A percentile compares a stretch with the other conserved stretches of the same genome.
Evolutionary conservation across 1,284 basidiomycete genomes (phyloP).

Genomic region (Wallemia ichthyophaga): DNA sequence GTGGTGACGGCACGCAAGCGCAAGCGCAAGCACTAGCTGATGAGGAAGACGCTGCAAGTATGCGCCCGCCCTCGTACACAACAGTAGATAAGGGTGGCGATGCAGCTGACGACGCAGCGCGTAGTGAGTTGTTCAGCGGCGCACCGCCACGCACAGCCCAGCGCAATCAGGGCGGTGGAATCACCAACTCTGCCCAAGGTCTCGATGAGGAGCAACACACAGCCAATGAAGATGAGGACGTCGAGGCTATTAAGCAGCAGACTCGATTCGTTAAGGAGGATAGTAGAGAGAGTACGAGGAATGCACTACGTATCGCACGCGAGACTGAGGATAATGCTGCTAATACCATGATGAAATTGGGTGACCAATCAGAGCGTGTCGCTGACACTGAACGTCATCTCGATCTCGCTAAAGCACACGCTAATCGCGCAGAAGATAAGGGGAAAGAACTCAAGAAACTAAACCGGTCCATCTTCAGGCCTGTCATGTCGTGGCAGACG

Average conservation of each 20-base stretch:
- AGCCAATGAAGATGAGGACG: conserved; percentile 76
- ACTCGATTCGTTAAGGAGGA: conserved; percentile 79
- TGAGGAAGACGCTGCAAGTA: background rate
- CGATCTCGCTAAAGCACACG: conserved; percentile 73
- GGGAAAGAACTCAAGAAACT: conserved; percentile 79
- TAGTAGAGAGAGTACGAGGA: conserved; percentile 60
- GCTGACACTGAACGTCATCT: conserved; percentile 89
- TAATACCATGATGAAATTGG: conserved; percentile 54
- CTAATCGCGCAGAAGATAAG: conserved; percentile 64
- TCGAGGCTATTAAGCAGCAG: conserved; percentile 86
- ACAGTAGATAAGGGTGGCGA: background rate
- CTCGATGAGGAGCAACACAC: conserved; percentile 14
- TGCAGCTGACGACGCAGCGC: background rate
- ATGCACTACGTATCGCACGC: conserved; percentile 67
- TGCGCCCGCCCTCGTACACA: background rate
- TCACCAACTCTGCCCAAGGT: background rate
- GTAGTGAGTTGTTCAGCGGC: background rate
- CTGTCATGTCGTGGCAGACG: conserved; percentile 68
- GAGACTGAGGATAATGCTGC: conserved; percentile 89
- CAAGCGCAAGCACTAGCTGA: background rate
- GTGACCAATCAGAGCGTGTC: conserved; percentile 61
- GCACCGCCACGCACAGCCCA: background rate
- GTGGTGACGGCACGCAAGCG: background rate
- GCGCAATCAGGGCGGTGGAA: background rate
- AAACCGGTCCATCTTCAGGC: conserved; percentile 81